Base-by-base conservation (phyloP, 208 protist species). In the Leishmania lainsoni region DNA sequence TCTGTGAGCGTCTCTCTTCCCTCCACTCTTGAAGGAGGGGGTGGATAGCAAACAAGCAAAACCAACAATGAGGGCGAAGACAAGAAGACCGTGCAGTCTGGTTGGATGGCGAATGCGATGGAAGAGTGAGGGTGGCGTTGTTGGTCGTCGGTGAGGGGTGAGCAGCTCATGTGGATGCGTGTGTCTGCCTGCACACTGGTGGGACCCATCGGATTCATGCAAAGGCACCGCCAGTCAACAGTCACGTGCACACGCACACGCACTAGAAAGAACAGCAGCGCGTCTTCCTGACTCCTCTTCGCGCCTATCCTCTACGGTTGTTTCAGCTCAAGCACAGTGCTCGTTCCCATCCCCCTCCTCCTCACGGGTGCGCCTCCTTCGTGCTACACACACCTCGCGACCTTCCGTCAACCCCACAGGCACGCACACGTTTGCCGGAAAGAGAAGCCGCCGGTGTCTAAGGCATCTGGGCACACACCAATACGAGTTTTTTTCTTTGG, bases 101-200 rank as follows among this genome's bases (percentile, higher is more conserved):
- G 58, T 14, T 3, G 26, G 26, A 32, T 29, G 58, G 6, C 58
- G 58, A 63, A 32, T 29, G 58, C 5, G 8, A 63, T 63, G 17
- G 5, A 29, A 22, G 5, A 26, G 22, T 59, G 68, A 45, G 32
- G 68, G 68, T 73, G 68, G 68, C 58, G 26, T 26, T 63, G 58
- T 0, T 63, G 58, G 58, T 63, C 26, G 58, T 2, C 29, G 26
- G 6, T 63, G 26, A 9, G 8, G 58, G 26, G 58, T 32, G 58
- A 26, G 58, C 26, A 29, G 58, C 20, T 63, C 29, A 39, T 81
- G 56, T 54, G 69, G 0, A 61, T 84, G 63, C 20, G 48, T 70
- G 58, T 65, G 79, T 68, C 54, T 75, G 74, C 51, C 69, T 74
- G 56, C 51, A 39, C n/a, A 69, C 51, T n/a, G 48, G 29, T 51